A percentile compares a stretch with the other conserved stretches of the same genome.
phyloP scores from a whole-genome alignment of 805 yeast species.

The Schwanniomyces polymorphus region DNA sequence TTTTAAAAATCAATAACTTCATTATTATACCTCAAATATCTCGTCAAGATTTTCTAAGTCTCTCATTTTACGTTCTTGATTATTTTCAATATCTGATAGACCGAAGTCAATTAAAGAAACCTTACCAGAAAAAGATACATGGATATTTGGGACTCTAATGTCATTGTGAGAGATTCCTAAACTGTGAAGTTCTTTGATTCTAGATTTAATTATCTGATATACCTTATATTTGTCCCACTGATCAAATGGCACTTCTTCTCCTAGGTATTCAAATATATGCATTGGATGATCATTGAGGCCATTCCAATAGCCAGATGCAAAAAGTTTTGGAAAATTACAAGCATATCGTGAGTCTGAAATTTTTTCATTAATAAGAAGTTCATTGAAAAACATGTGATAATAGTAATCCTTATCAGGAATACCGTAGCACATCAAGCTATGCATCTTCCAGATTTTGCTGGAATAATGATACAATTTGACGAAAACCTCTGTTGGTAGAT shows the following conservation, averaged over 20 bases:
- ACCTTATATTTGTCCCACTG: neutral
- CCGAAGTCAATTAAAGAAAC: conserved; percentile 1
- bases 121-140: neutral
- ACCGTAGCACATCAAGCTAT: neutral
- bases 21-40: neutral
- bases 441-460: neutral
- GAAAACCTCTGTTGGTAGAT: neutral
- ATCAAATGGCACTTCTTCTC: neutral
- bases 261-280: conserved; percentile 5
- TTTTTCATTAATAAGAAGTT: conserved; percentile 1
- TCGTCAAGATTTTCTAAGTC: neutral
- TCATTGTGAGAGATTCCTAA: neutral
- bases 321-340: conserved; percentile 2
- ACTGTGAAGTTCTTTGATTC: conserved; percentile 1
- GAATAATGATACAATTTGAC: conserved; percentile 3
- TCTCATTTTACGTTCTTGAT: neutral
- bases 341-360: conserved; percentile 2
- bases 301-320: conserved; percentile 3
- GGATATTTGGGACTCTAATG: neutral
- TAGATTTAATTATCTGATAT: neutral
- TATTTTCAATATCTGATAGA: neutral
- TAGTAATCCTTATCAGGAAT: neutral
- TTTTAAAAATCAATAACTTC: no score
- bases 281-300: neutral
- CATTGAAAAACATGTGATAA: conserved; percentile 3